Percentiles rank a stretch among this genome's conserved stretches.
Evolutionary conservation across 805 yeast genomes (phyloP).

Genomic region (Monosporozyma yasuniensis): DNA sequence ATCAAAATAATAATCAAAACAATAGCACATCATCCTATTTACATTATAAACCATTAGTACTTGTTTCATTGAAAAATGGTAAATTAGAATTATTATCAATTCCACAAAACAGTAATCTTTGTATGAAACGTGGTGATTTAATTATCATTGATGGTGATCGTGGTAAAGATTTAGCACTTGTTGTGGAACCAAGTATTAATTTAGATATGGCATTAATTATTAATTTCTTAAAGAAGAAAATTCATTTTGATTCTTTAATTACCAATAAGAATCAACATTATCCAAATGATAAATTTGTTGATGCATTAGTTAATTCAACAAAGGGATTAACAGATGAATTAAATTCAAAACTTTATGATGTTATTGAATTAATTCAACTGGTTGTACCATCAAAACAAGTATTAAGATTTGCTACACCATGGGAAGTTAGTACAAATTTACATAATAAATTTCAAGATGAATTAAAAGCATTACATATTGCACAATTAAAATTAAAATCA

Average conservation of each 20-base stretch:
- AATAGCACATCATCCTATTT: constrained; percentile 20
- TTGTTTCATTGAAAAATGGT: constrained; percentile 54
- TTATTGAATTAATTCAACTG: constrained; percentile 38
- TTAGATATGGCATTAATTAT: constrained; percentile 60
- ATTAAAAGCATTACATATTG: constrained; percentile 59
- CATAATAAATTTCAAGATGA: constrained; percentile 64
- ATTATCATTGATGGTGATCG: constrained; percentile 79
- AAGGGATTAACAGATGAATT: constrained; percentile 20
- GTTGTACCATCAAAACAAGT: constrained; percentile 75
- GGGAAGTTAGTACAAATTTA: constrained; percentile 50
- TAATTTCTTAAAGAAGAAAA: constrained; percentile 64
- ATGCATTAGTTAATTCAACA: constrained; percentile 21
- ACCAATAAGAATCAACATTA: constrained; percentile 26
- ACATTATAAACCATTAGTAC: constrained; percentile 30
- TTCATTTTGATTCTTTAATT: constrained; percentile 39
- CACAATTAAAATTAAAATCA: constrained; percentile 44
- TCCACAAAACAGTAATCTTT: constrained; percentile 56
- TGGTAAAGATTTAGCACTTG: constrained; percentile 71
- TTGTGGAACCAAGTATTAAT: constrained; percentile 55
- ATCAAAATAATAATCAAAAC: neutral
- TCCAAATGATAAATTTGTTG: constrained; percentile 21
- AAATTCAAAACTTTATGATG: constrained; percentile 32
- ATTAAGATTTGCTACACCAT: constrained; percentile 64
- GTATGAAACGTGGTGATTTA: constrained; percentile 50
- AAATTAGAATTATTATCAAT: constrained; percentile 63